These are phyloP conservation scores for Phytophthora pseudosyringae DNA, from an alignment of 352 stramenopile genomes.

Conservation along the genomic window DNA sequence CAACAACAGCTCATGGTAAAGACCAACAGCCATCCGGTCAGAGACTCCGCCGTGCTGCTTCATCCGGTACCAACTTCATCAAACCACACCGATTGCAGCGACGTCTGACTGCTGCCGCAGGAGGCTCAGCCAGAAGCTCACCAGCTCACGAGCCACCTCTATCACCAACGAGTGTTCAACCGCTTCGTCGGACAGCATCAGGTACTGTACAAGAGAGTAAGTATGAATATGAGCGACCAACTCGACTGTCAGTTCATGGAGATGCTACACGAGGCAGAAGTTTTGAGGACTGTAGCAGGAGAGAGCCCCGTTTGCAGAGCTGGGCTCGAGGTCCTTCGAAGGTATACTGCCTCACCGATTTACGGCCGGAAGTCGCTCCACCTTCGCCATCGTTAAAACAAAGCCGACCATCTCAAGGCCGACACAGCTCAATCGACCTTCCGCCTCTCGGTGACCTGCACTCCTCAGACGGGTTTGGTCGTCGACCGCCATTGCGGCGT, in stretches of 20 bases:
- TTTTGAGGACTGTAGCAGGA: background rate
- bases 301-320: slow-evolving; percentile 6
- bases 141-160: background rate
- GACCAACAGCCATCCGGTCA: background rate
- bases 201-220: slow-evolving; percentile 23
- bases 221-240: background rate
- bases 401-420: slow-evolving; percentile 4
- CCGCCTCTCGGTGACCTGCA: slow-evolving; percentile 25
- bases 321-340: slow-evolving; percentile 28
- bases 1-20: no score
- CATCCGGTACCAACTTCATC: background rate
- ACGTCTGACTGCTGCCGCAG: background rate
- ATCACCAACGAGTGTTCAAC: background rate
- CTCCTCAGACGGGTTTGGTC: slow-evolving; percentile 6
- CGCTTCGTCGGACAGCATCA: slow-evolving; percentile 22
- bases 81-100: background rate
- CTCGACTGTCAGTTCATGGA: background rate
- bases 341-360: slow-evolving; percentile 24
- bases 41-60: slow-evolving; percentile 1
- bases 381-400: slow-evolving; percentile 1
- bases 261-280: background rate
- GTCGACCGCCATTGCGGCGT: background rate
- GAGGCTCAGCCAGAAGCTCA: background rate
- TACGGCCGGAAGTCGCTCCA: slow-evolving; percentile 1
- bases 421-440: slow-evolving; percentile 12